Evolutionary conservation across 2,329 filamentous ascomycete genomes (phyloP).

Genomic region (Colletotrichum sp.): DNA sequence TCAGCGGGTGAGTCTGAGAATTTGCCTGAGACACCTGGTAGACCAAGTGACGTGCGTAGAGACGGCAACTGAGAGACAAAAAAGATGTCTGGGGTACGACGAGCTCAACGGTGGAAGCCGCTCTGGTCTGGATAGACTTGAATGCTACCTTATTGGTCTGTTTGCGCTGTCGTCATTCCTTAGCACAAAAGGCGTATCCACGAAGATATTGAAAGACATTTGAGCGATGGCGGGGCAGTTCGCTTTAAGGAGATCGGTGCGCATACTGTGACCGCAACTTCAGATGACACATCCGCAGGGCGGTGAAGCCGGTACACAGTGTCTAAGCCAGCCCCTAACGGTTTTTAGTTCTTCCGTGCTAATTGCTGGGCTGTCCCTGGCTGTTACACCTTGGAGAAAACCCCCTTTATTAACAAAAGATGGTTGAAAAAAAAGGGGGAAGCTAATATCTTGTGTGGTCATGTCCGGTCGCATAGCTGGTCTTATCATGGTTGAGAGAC

Average conservation of each 20-base stretch:
- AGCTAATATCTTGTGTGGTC: neutral
- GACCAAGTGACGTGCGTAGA: neutral
- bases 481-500: neutral
- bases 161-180: slow-evolving; percentile 17
- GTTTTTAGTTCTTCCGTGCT: slow-evolving; percentile 16
- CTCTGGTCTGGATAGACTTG: neutral
- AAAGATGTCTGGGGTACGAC: neutral
- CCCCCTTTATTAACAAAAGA: neutral
- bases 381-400: neutral
- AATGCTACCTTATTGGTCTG: slow-evolving; percentile 10
- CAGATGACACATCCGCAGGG: neutral
- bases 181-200: slow-evolving; percentile 1
- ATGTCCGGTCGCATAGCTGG: neutral
- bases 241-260: neutral
- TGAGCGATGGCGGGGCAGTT: slow-evolving; percentile 6
- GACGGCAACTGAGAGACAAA: neutral
- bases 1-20: neutral
- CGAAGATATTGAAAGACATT: slow-evolving; percentile 19
- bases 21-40: neutral
- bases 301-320: slow-evolving; percentile 13
- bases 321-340: neutral
- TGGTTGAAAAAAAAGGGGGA: neutral
- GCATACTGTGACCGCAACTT: slow-evolving; percentile 13
- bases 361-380: neutral
- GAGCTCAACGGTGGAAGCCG: neutral